These are phyloP conservation scores for Linum usitatissimum DNA, from an alignment of 345 rosid genomes.

Conservation along the genomic window DNA sequence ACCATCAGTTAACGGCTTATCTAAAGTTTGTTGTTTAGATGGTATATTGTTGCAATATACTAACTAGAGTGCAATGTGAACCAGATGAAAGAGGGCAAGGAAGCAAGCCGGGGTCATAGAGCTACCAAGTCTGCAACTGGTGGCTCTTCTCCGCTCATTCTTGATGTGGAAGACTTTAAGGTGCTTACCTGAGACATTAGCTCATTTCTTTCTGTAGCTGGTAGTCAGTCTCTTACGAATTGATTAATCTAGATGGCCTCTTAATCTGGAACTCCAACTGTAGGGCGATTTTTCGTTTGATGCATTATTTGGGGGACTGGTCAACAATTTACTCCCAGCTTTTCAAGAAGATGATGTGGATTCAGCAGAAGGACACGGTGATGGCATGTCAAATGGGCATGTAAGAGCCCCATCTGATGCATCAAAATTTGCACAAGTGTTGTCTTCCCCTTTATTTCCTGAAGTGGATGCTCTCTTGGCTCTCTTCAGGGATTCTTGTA, in stretches of 20 bases:
- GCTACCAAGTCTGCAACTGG: constrained; percentile 46
- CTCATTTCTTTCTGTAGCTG: not conserved
- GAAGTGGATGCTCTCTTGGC: constrained; percentile 84
- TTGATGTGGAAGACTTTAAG: constrained; percentile 89
- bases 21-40: not conserved
- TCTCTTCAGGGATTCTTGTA: constrained; percentile 78
- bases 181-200: constrained; percentile 25
- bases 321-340: constrained; percentile 69
- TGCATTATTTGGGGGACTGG: constrained; percentile 86
- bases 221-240: not conserved
- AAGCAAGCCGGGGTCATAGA: constrained; percentile 31
- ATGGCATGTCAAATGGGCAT: constrained; percentile 63
- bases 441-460: constrained; percentile 70
- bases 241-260: not conserved
- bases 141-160: constrained; percentile 59
- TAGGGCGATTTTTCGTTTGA: constrained; percentile 98
- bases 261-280: constrained; percentile 7
- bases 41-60: not conserved
- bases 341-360: constrained; percentile 77
- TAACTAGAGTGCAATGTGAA: not conserved
- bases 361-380: constrained; percentile 53
- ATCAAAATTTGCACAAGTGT: constrained; percentile 36
- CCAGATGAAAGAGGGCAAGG: constrained; percentile 60
- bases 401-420: constrained; percentile 48
- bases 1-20: not conserved